These are phyloP conservation scores for Xylariales sp. DNA, from an alignment of 2,329 filamentous ascomycete genomes.

Conservation along the genomic window DNA sequence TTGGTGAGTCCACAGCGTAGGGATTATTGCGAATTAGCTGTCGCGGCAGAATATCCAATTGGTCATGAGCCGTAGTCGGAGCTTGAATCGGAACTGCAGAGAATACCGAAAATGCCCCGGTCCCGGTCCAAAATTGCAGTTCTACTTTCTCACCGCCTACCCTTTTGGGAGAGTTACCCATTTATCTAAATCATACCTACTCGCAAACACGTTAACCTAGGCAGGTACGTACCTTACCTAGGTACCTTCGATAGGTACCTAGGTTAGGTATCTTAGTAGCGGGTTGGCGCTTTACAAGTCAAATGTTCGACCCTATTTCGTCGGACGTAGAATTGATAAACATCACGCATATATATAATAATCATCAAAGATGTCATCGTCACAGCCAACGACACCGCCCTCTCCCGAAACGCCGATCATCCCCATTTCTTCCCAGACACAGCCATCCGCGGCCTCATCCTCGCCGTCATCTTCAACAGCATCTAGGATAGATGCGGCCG, in stretches of 20 bases:
- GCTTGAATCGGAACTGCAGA: conserved; percentile 33
- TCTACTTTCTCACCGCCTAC: conserved; percentile 36
- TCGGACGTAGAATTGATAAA: neutral
- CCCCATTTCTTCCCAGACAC: conserved; percentile 21
- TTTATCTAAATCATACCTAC: no score
- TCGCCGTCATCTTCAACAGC: conserved; percentile 16
- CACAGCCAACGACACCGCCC: conserved; percentile 36
- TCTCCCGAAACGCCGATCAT: conserved; percentile 26
- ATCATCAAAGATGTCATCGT: conserved; percentile 33
- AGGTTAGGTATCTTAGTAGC: neutral
- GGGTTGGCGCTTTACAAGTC: neutral
- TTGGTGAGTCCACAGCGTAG: conserved; percentile 16
- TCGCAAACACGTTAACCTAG: no score
- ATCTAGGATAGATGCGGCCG: conserved; percentile 20
- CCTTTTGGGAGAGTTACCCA: conserved; percentile 3
- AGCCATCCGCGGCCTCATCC: conserved; percentile 24
- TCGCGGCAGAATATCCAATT: conserved; percentile 37
- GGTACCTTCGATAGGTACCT: no score
- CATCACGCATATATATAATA: neutral
- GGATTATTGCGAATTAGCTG: conserved; percentile 4
- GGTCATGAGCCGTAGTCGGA: conserved; percentile 43
- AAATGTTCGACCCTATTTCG: neutral
- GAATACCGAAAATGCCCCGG: conserved; percentile 4
- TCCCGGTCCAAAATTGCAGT: neutral
- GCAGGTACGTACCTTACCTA: no score